Evolutionary conservation across 257 asterid genomes (phyloP).

Genomic region (Eustoma russellianum): DNA sequence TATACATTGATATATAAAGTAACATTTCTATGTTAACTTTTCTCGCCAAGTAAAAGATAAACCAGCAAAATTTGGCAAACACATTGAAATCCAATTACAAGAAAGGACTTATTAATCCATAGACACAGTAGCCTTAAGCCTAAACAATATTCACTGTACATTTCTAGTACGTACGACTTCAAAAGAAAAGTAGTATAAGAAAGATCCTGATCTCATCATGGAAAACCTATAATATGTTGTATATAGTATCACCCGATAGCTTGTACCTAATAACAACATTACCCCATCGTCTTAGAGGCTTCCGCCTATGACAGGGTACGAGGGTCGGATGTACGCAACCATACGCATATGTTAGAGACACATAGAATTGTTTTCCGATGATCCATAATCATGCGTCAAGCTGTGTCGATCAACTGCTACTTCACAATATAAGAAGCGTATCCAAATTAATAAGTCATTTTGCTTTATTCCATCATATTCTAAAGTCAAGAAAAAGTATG

Average conservation of each 20-base stretch:
- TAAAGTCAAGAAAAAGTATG: too few species aligned
- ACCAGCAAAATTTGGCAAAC: neutral
- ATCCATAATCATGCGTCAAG: too few species aligned
- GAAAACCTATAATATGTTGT: neutral
- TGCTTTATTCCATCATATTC: too few species aligned
- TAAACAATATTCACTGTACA: slow-evolving; percentile 14
- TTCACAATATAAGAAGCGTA: too few species aligned
- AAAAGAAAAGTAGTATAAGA: neutral
- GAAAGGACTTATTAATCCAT: neutral
- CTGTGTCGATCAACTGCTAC: too few species aligned
- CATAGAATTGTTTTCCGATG: too few species aligned
- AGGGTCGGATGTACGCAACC: too few species aligned
- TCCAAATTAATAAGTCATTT: too few species aligned
- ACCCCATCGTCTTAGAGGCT: too few species aligned
- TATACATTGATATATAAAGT: neutral
- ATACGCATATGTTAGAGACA: too few species aligned
- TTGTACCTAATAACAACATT: slow-evolving; percentile 15
- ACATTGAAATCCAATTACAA: neutral
- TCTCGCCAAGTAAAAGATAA: neutral
- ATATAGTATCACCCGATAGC: slow-evolving; percentile 14
- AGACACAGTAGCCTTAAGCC: neutral
- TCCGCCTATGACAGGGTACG: too few species aligned
- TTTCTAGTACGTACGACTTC: neutral
- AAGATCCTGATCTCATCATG: neutral
- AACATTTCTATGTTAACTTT: too few species aligned